phyloP scores from a whole-genome alignment of 768 basidiomycete species.

The Leccinum boreale region DNA sequence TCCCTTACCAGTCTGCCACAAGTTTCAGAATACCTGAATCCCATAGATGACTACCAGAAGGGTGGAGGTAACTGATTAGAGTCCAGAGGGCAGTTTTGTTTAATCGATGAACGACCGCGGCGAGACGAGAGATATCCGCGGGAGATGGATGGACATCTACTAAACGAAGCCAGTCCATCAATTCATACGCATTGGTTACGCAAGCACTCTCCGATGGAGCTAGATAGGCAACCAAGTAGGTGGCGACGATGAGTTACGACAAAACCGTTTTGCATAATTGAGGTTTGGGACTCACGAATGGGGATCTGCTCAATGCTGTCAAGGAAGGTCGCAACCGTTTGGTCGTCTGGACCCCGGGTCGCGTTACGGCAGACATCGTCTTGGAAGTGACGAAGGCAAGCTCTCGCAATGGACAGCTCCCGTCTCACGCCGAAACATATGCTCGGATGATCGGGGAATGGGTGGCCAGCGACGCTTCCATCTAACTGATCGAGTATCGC shows the following conservation, averaged over 20 bases:
- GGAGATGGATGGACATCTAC: constrained; percentile 33
- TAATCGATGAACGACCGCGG: constrained; percentile 37
- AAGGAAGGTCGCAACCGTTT: constrained; percentile 43
- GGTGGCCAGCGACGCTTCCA: constrained; percentile 25
- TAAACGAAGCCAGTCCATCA: constrained; percentile 65
- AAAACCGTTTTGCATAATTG: background rate
- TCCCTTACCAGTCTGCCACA: constrained; percentile 28
- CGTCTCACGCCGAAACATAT: constrained; percentile 41
- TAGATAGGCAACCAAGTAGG: constrained; percentile 19
- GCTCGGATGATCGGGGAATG: constrained; percentile 34
- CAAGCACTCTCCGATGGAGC: constrained; percentile 36
- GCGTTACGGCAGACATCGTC: constrained; percentile 2
- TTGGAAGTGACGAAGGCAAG: constrained; percentile 33
- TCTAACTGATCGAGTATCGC: constrained; percentile 37
- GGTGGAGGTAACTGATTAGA: constrained; percentile 44
- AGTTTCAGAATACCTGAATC: constrained; percentile 16
- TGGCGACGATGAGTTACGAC: background rate
- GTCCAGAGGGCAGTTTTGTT: constrained; percentile 41
- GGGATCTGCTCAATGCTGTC: constrained; percentile 38
- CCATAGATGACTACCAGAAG: constrained; percentile 44
- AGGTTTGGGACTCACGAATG: constrained; percentile 40
- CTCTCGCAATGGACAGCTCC: constrained; percentile 42
- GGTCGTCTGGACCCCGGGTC: background rate
- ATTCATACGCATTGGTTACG: constrained; percentile 44
- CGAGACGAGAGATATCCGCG: constrained; percentile 41